Base-by-base conservation (phyloP, 768 basidiomycete species). In the Pholiota molesta region DNA sequence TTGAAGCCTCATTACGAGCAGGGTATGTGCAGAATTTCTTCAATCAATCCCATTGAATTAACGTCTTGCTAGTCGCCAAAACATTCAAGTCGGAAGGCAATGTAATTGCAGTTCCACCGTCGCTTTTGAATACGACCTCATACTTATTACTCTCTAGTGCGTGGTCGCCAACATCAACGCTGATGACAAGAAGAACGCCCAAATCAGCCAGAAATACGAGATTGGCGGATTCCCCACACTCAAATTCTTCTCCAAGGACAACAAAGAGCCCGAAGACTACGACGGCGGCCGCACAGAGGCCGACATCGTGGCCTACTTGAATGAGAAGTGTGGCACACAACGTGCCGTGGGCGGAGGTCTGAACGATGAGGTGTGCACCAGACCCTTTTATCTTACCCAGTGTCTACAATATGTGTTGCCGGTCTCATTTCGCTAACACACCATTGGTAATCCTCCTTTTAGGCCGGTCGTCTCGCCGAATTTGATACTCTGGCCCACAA, bases 121-220 rank as follows among this genome's bases (percentile, higher is more conserved):
- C 19, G 5, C 13, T 29, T 52, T 4, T 37, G 31, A 51, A 19
- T 47, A 60, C 49, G 11, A 31, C 7, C 26, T 23, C 13, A 39
- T 42, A 33, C 62, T 52, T 52, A 57, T n/a, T 51, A 57, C 52
- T 66, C 55, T 69, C n/a, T 51, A 95, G 93, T 95, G 94, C 71
- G 76, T 97, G 59, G 86, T 99, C 59, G 95, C 94, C 29, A 94
- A 97, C 74, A 77, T 98, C 62, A 89, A 99, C 75, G 95, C 91
- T 21, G 95, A 99, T 73, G 91, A 91, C 40, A 81, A 87, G 63
- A 81, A 81, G 73, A 97, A 97, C 81, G 83, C 83, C 67, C 84
- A 82, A 21, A 75, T 97, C 56, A 87, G 89, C 9, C 64, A 72
- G 39, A 84, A 86, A 72, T 95, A 95, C 69, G 91, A 81, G 5